Evolutionary conservation across 108 stramenopile genomes (phyloP).

Genomic region (Fragilariopsis cylindrus): DNA sequence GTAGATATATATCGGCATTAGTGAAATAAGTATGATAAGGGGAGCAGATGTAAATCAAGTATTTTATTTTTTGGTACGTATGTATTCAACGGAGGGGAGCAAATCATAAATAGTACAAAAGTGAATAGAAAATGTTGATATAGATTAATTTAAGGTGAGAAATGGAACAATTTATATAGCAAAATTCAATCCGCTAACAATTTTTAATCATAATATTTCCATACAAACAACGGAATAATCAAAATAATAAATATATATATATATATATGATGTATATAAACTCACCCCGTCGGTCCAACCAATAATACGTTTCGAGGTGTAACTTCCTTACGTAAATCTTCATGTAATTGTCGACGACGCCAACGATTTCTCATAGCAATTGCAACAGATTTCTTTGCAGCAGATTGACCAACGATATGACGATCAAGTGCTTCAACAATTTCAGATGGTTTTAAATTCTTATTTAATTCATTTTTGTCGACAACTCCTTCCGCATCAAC

Average conservation of each 20-base stretch:
- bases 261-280: neutral
- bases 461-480: slow-evolving; percentile 22
- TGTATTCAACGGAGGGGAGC: too few species aligned
- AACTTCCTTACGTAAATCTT: slow-evolving; percentile 89
- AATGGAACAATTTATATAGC: too few species aligned
- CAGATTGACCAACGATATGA: slow-evolving; percentile 93
- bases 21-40: too few species aligned
- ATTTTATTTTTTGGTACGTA: too few species aligned
- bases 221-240: neutral
- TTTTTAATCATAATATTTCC: neutral
- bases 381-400: slow-evolving; percentile 98
- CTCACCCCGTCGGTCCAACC: slow-evolving; percentile 95
- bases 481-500: neutral
- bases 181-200: neutral
- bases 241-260: too few species aligned
- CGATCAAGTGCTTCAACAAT: slow-evolving; percentile 86
- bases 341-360: slow-evolving; percentile 91
- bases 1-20: neutral
- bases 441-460: slow-evolving; percentile 71
- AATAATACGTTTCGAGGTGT: slow-evolving; percentile 99
- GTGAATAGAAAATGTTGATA: too few species aligned
- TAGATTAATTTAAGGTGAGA: too few species aligned
- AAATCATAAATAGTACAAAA: too few species aligned
- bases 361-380: slow-evolving; percentile 99
- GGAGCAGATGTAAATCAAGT: too few species aligned